Conservation (phyloP, 306 rosid genomes). For the Cucurbita argyrosperma region DNA sequence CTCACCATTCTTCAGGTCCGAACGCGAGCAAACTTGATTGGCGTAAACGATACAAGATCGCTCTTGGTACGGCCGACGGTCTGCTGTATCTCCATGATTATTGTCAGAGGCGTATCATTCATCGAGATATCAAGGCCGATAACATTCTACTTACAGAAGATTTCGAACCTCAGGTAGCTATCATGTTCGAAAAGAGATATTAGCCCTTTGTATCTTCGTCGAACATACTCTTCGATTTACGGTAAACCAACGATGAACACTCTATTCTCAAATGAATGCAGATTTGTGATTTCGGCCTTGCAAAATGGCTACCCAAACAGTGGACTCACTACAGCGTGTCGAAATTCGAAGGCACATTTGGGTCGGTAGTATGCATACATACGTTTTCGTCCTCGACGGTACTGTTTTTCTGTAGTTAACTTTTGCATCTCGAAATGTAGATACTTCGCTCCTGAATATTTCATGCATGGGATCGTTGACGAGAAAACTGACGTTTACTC, state of each 20-base stretch:
- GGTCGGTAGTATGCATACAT: conserved; percentile 23
- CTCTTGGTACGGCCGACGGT: conserved; percentile 58
- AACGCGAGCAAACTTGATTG: conserved; percentile 33
- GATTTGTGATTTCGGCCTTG: conserved; percentile 95
- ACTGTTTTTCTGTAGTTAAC: neutral
- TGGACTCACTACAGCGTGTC: conserved; percentile 48
- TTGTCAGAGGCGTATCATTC: conserved; percentile 61
- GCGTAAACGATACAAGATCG: conserved; percentile 55
- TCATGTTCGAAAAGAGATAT: neutral
- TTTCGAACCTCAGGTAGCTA: conserved; percentile 67
- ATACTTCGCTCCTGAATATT: conserved; percentile 81
- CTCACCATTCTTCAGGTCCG: conserved; percentile 25
- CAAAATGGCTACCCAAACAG: conserved; percentile 71
- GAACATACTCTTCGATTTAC: neutral
- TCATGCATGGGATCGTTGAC: conserved; percentile 58
- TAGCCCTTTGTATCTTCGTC: neutral
- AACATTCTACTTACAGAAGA: conserved; percentile 62
- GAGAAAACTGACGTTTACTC: conserved; percentile 82
- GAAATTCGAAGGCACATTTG: conserved; percentile 81
- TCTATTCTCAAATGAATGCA: conserved; percentile 11
- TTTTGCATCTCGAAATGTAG: conserved; percentile 21
- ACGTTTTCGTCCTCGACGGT: neutral
- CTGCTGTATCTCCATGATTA: conserved; percentile 63
- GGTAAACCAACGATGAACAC: neutral
- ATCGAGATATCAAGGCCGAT: conserved; percentile 70